phyloP scores from a whole-genome alignment of 495 filamentous ascomycete species.

The Filosporella fistucella region DNA sequence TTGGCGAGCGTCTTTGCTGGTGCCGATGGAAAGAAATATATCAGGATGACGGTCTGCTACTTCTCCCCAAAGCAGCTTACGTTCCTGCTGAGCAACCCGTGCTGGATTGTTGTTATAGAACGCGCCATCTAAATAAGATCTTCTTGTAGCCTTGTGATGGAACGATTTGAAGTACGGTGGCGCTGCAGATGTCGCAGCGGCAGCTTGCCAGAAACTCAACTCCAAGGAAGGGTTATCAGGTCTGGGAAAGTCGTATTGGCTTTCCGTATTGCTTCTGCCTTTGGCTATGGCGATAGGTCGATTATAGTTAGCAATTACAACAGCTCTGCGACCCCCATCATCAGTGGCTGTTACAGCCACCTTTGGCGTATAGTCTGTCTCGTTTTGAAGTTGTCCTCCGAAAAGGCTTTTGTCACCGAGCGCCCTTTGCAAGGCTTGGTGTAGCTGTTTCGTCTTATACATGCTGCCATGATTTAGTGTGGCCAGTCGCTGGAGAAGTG shows the following conservation, averaged over 20 bases:
- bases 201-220: not conserved
- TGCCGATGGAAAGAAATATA: not conserved
- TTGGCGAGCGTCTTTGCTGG: not conserved
- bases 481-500: not conserved
- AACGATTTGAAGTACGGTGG: slow-evolving; percentile 3
- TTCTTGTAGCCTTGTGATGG: not conserved
- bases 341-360: slow-evolving; percentile 1
- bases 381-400: not conserved
- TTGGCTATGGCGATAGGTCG: not conserved
- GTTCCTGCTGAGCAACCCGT: not conserved
- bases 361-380: not conserved
- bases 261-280: not conserved
- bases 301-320: not conserved
- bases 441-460: not conserved
- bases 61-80: not conserved
- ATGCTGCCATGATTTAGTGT: not conserved
- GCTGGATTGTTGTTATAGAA: not conserved
- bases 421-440: not conserved
- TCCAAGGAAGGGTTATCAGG: not conserved
- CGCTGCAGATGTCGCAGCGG: not conserved
- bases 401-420: not conserved
- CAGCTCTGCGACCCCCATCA: not conserved
- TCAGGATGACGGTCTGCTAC: not conserved
- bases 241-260: slow-evolving; percentile 1
- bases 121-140: slow-evolving; percentile 1